Evolutionary conservation across 768 basidiomycete genomes (phyloP).

Genomic region (Phaeolepiota aurea): DNA sequence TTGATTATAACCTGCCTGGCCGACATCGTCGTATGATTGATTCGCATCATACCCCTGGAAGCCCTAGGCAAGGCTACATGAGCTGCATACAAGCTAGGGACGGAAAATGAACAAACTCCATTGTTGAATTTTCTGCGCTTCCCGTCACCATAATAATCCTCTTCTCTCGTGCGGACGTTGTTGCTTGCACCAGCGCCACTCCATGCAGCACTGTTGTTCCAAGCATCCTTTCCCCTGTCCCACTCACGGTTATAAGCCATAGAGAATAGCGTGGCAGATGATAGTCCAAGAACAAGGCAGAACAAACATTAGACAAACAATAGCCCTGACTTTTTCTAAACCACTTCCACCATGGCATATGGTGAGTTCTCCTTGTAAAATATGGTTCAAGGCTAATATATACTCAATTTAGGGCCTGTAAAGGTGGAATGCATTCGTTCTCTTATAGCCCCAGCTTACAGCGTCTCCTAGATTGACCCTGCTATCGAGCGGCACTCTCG

Average conservation of each 20-base stretch:
- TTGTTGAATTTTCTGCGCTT: constrained; percentile 78
- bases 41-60: constrained; percentile 44
- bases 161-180: constrained; percentile 52
- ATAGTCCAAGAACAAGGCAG: constrained; percentile 20
- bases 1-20: constrained; percentile 20
- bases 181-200: constrained; percentile 24
- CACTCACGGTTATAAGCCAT: constrained; percentile 84
- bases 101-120: constrained; percentile 34
- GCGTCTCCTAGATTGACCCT: constrained; percentile 34
- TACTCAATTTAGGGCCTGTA: constrained; percentile 36
- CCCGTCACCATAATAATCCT: constrained; percentile 59
- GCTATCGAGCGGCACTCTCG: constrained; percentile 50
- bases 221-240: constrained; percentile 70
- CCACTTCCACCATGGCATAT: constrained; percentile 39
- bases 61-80: constrained; percentile 9
- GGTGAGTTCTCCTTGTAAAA: constrained; percentile 27
- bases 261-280: constrained; percentile 14
- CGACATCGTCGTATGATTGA: constrained; percentile 40
- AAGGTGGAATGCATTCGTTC: constrained; percentile 31
- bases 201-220: constrained; percentile 40
- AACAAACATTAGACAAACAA: constrained; percentile 31
- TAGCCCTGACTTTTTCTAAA: constrained; percentile 14
- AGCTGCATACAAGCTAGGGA: neutral
- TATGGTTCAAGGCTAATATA: neutral
- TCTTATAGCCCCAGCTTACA: neutral